Conservation (phyloP, 2,329 filamentous ascomycete genomes). For the Calonectria pauciramosa region DNA sequence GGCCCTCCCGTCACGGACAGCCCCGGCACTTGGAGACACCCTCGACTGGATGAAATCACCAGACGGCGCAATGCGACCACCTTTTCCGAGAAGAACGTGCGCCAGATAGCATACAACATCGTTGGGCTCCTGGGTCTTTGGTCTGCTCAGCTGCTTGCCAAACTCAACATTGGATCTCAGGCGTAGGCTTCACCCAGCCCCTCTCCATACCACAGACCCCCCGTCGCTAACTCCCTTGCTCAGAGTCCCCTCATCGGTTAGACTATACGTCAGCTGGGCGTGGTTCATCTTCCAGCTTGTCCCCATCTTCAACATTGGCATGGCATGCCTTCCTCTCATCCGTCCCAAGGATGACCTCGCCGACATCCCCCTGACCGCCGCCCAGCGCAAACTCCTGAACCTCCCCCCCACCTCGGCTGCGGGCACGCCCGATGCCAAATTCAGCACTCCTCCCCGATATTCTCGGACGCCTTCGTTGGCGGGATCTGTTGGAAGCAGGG, state of each 20-base stretch:
- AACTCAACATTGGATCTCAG: slow-evolving; percentile 52
- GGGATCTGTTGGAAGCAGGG: slow-evolving; percentile 72
- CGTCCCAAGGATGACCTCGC: slow-evolving; percentile 81
- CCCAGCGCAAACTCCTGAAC: slow-evolving; percentile 86
- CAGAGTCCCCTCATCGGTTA: slow-evolving; percentile 51
- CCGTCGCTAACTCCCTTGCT: slow-evolving; percentile 32
- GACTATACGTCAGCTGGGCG: slow-evolving; percentile 57
- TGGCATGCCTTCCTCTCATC: slow-evolving; percentile 80
- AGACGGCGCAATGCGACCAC: slow-evolving; percentile 82
- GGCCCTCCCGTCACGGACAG: slow-evolving; percentile 61
- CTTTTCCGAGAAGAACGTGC: slow-evolving; percentile 84
- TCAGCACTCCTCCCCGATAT: slow-evolving; percentile 90
- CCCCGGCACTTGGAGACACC: slow-evolving; percentile 91
- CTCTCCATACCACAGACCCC: background rate
- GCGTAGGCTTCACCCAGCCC: slow-evolving; percentile 52
- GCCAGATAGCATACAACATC: slow-evolving; percentile 77
- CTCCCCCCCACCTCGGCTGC: slow-evolving; percentile 76
- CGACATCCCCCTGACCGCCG: slow-evolving; percentile 86
- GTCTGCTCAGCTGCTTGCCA: slow-evolving; percentile 51
- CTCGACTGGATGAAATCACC: slow-evolving; percentile 88
- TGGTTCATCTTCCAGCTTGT: slow-evolving; percentile 67
- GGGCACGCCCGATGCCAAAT: slow-evolving; percentile 77
- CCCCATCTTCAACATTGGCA: slow-evolving; percentile 77
- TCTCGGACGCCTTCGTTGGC: slow-evolving; percentile 78
- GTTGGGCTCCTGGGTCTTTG: slow-evolving; percentile 59